Evolutionary conservation across 768 basidiomycete species (phyloP).

Genomic region (Pisolithus albus): DNA sequence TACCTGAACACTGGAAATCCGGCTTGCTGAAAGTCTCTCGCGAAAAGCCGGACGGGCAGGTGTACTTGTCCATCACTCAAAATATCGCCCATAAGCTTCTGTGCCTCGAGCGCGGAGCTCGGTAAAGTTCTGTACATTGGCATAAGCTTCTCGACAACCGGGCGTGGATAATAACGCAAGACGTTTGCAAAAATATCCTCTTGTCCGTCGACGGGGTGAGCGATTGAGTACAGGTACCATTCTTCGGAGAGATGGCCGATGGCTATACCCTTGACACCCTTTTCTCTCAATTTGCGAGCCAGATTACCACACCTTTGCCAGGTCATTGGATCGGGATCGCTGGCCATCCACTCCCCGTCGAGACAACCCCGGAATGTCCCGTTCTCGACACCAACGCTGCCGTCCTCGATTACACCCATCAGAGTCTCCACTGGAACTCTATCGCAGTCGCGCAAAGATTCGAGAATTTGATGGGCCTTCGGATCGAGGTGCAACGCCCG

Average conservation of each 20-base stretch:
- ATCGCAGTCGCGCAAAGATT: conserved; percentile 41
- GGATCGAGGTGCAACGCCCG: conserved; percentile 50
- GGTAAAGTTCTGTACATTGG: conserved; percentile 37
- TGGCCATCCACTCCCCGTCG: conserved; percentile 52
- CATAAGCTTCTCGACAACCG: conserved; percentile 41
- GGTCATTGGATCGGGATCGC: conserved; percentile 50
- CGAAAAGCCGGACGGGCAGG: conserved; percentile 56
- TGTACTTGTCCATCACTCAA: conserved; percentile 60
- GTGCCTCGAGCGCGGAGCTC: conserved; percentile 37
- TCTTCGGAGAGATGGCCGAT: conserved; percentile 69
- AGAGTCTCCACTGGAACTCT: conserved; percentile 45
- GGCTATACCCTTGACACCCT: conserved; percentile 54
- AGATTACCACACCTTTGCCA: conserved; percentile 63
- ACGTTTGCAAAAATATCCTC: conserved; percentile 53
- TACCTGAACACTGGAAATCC: conserved; percentile 66
- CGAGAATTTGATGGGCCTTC: conserved; percentile 40
- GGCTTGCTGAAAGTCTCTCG: conserved; percentile 47
- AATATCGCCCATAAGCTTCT: conserved; percentile 51
- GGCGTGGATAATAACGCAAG: conserved; percentile 50
- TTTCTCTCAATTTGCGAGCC: conserved; percentile 44
- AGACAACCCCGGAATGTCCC: conserved; percentile 67
- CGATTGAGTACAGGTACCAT: conserved; percentile 73
- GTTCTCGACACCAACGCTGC: conserved; percentile 41
- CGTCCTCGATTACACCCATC: conserved; percentile 52
- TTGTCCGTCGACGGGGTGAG: conserved; percentile 47